Evolutionary conservation across 2,329 filamentous ascomycete genomes (phyloP).

Genomic region (Aspergillus pseudoglaucus): DNA sequence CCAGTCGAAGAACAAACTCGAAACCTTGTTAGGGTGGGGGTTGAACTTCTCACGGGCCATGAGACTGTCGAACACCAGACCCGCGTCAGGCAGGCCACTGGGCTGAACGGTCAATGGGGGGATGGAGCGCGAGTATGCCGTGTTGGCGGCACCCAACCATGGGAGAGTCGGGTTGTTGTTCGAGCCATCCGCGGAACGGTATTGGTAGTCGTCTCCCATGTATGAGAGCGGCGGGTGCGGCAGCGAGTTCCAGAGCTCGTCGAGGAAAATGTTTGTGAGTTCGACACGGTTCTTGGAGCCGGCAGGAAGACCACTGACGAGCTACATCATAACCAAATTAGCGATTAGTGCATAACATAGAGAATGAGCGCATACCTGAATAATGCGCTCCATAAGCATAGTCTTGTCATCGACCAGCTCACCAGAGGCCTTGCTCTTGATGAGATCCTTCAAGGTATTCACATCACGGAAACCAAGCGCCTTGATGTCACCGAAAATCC

Average conservation of each 20-base stretch:
- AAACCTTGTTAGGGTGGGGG: slow-evolving; percentile 63
- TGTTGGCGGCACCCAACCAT: slow-evolving; percentile 60
- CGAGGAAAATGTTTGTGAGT: slow-evolving; percentile 62
- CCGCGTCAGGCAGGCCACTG: slow-evolving; percentile 62
- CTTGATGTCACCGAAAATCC: slow-evolving; percentile 53
- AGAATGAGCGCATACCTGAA: slow-evolving; percentile 39
- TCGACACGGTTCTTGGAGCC: slow-evolving; percentile 56
- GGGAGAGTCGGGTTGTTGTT: slow-evolving; percentile 65
- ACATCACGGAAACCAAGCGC: slow-evolving; percentile 53
- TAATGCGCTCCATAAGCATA: slow-evolving; percentile 68
- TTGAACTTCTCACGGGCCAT: slow-evolving; percentile 38
- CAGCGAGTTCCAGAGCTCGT: slow-evolving; percentile 63
- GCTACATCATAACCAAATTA: slow-evolving; percentile 26
- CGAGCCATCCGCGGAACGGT: slow-evolving; percentile 64
- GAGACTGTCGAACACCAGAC: slow-evolving; percentile 41
- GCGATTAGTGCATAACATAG: background rate
- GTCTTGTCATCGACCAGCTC: slow-evolving; percentile 66
- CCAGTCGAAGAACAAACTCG: slow-evolving; percentile 66
- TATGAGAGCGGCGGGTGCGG: slow-evolving; percentile 67
- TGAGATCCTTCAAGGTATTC: slow-evolving; percentile 55
- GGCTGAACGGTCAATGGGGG: slow-evolving; percentile 54
- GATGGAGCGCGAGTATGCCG: slow-evolving; percentile 60
- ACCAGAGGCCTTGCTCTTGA: slow-evolving; percentile 58
- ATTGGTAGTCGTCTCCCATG: slow-evolving; percentile 52
- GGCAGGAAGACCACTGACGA: slow-evolving; percentile 59